phyloP scores from a whole-genome alignment of 441 rosid genomes.

The Manihot esculenta region DNA sequence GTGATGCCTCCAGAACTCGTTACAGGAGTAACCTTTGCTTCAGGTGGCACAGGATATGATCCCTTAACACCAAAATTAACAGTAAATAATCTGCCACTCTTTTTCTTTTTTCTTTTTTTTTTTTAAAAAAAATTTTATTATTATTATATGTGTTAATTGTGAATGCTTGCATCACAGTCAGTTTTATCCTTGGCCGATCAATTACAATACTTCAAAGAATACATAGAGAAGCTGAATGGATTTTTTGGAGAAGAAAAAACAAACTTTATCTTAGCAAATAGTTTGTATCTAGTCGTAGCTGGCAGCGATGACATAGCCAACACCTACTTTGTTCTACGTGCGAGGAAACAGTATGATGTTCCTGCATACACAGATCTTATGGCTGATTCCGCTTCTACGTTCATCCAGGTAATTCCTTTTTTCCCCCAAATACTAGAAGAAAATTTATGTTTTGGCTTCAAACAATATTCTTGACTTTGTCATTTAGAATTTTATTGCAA shows the following conservation, averaged over 20 bases:
- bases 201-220: conserved; percentile 47
- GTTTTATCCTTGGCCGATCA: conserved; percentile 62
- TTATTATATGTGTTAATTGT: no score
- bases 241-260: conserved; percentile 53
- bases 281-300: conserved; percentile 43
- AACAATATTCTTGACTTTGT: no score
- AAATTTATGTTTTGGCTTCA: no score
- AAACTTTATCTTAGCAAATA: conserved; percentile 38
- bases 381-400: conserved; percentile 46
- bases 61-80: conserved; percentile 27
- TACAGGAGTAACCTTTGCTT: conserved; percentile 88
- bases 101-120: no score
- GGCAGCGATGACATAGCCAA: conserved; percentile 79
- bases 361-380: conserved; percentile 54
- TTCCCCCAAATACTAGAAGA: no score
- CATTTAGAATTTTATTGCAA: no score
- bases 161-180: conserved; percentile 36
- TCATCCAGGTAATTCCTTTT: conserved; percentile 42
- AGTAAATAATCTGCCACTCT: conserved; percentile 31
- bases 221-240: conserved; percentile 47
- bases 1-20: conserved; percentile 50
- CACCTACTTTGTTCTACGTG: conserved; percentile 43
- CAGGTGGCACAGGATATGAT: conserved; percentile 31
- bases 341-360: conserved; percentile 49
- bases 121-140: no score